Evolutionary conservation across 2,329 filamentous ascomycete species (phyloP).

Genomic region (Metarhizium robertsii): DNA sequence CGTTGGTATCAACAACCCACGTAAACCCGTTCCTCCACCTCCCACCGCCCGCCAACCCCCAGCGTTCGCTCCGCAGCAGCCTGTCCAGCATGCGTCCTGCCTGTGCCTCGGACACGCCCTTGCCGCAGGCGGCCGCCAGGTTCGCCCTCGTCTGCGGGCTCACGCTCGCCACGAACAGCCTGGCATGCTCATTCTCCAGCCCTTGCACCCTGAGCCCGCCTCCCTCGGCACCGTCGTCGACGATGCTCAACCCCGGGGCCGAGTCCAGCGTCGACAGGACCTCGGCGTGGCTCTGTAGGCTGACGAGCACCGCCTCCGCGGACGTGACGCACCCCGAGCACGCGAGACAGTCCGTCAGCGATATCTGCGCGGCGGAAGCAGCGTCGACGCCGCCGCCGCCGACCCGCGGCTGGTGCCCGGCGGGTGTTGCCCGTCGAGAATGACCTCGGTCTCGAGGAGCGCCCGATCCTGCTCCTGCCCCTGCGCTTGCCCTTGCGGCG

Average conservation of each 20-base stretch:
- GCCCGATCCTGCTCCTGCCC: background rate
- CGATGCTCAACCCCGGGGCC: conserved; percentile 38
- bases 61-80: conserved; percentile 54
- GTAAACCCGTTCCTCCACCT: conserved; percentile 67
- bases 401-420: too few relatives aligned
- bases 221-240: conserved; percentile 10
- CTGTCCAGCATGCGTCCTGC: conserved; percentile 78
- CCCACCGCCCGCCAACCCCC: conserved; percentile 62
- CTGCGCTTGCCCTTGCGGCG: too few relatives aligned
- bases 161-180: conserved; percentile 83
- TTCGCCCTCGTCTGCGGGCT: conserved; percentile 87
- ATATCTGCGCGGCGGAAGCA: conserved; percentile 75
- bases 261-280: conserved; percentile 75
- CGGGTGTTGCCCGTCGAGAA: conserved; percentile 83
- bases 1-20: conserved; percentile 87
- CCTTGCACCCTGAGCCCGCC: conserved; percentile 36
- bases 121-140: conserved; percentile 73
- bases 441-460: conserved; percentile 65
- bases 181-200: conserved; percentile 51
- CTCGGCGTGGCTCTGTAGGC: conserved; percentile 86
- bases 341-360: conserved; percentile 91
- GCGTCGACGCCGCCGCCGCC: conserved; percentile 29
- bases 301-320: conserved; percentile 93
- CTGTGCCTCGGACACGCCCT: conserved; percentile 58
- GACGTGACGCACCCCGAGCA: conserved; percentile 97